Conservation (phyloP, 805 yeast genomes). For the Kluyveromyces aestuarii region DNA sequence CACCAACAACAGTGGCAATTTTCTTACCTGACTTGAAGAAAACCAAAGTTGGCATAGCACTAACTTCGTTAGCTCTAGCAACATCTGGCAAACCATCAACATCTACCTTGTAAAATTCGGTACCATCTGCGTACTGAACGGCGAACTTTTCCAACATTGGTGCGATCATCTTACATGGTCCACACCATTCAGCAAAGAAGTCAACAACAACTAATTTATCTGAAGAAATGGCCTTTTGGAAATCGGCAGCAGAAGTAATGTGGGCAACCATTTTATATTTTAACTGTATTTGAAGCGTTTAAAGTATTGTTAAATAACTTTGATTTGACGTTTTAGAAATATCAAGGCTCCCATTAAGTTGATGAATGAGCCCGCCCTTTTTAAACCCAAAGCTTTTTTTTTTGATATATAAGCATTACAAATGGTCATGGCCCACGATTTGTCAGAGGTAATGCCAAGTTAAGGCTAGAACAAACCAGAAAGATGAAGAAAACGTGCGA, state of each 20-base stretch:
- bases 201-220: conserved; percentile 83
- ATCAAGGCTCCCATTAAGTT: too few species aligned
- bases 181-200: conserved; percentile 97
- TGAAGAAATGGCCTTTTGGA: conserved; percentile 51
- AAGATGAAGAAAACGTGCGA: too few species aligned
- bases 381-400: too few species aligned
- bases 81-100: conserved; percentile 76
- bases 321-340: too few species aligned
- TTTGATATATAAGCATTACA: too few species aligned
- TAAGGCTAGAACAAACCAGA: too few species aligned
- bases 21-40: conserved; percentile 78
- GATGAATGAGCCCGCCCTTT: too few species aligned
- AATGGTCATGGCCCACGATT: too few species aligned
- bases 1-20: conserved; percentile 78
- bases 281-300: not conserved
- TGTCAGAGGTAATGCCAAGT: too few species aligned
- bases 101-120: conserved; percentile 72
- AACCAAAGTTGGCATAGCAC: conserved; percentile 60
- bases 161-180: conserved; percentile 96
- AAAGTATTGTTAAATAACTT: too few species aligned
- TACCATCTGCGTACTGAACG: conserved; percentile 45
- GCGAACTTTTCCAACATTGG: conserved; percentile 84
- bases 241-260: conserved; percentile 46
- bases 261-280: conserved; percentile 41
- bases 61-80: conserved; percentile 54